These are phyloP conservation scores for Plicaturopsis crispa DNA, from an alignment of 768 basidiomycete species.

Conservation along the genomic window DNA sequence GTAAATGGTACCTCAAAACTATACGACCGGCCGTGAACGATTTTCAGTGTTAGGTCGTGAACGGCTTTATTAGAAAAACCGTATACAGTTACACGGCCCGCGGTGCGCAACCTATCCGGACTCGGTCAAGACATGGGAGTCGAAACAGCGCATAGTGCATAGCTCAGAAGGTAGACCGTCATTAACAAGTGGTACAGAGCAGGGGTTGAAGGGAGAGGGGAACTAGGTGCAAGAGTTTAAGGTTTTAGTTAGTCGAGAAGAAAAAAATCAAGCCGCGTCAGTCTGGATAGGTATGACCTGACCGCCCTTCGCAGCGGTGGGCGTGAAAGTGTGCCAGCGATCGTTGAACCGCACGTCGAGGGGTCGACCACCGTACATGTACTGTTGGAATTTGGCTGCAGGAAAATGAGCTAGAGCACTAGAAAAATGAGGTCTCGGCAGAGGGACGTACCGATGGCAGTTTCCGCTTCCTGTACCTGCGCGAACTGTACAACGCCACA, in stretches of 20 bases:
- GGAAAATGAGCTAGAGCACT: constrained; percentile 3
- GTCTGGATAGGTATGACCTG: constrained; percentile 61
- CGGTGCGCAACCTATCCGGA: no score
- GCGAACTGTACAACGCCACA: constrained; percentile 94
- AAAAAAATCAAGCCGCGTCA: constrained; percentile 22
- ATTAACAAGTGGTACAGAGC: no score
- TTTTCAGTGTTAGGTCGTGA: no score
- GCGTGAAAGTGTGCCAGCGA: constrained; percentile 90
- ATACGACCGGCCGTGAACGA: no score
- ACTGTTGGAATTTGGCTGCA: constrained; percentile 87
- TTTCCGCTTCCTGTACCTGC: constrained; percentile 83
- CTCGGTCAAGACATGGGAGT: no score
- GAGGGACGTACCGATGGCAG: constrained; percentile 69
- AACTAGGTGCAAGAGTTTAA: neutral
- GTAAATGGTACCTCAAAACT: no score
- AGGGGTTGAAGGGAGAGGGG: neutral
- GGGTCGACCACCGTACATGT: constrained; percentile 91
- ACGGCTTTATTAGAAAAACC: no score
- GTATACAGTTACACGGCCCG: no score
- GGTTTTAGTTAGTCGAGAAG: neutral
- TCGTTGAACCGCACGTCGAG: constrained; percentile 93
- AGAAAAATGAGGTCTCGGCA: neutral
- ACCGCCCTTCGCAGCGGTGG: constrained; percentile 83
- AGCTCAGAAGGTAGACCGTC: no score
- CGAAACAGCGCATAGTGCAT: no score